Evolutionary conservation across 768 basidiomycete species (phyloP).

Genomic region (Hypholoma fasciculare): DNA sequence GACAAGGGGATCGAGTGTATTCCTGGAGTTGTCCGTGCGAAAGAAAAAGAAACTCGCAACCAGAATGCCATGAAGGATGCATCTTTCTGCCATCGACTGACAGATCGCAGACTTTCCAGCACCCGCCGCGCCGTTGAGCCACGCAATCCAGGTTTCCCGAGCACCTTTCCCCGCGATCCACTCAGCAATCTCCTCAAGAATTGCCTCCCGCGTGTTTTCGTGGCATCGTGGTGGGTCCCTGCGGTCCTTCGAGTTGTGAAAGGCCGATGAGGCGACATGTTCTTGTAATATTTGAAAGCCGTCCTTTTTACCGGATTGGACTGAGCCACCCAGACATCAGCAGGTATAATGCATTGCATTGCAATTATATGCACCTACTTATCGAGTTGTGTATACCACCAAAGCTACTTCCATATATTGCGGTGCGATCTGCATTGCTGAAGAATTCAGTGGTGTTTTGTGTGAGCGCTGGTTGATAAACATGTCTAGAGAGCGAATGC

Average conservation of each 20-base stretch:
- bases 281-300: constrained; percentile 6
- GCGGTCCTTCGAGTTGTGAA: constrained; percentile 15
- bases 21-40: neutral
- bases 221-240: constrained; percentile 15
- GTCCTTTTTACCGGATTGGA: neutral
- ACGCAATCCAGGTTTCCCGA: neutral
- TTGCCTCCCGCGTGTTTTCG: constrained; percentile 10
- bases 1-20: constrained; percentile 3
- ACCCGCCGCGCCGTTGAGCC: constrained; percentile 15
- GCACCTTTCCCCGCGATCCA: constrained; percentile 9
- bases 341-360: too few relatives aligned
- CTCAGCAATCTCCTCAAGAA: constrained; percentile 14
- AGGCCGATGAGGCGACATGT: constrained; percentile 7
- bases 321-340: neutral
- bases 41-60: constrained; percentile 17
- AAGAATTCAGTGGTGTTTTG: too few relatives aligned
- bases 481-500: too few relatives aligned
- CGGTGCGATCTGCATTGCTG: too few relatives aligned
- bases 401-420: too few relatives aligned
- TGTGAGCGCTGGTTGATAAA: too few relatives aligned
- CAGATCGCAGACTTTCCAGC: constrained; percentile 18
- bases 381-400: too few relatives aligned
- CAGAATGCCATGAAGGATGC: neutral
- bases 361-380: too few relatives aligned
- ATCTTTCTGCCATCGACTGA: constrained; percentile 14